Evolutionary conservation across 805 yeast species (phyloP).

Genomic region (Sugiyamaella lignohabitans): DNA sequence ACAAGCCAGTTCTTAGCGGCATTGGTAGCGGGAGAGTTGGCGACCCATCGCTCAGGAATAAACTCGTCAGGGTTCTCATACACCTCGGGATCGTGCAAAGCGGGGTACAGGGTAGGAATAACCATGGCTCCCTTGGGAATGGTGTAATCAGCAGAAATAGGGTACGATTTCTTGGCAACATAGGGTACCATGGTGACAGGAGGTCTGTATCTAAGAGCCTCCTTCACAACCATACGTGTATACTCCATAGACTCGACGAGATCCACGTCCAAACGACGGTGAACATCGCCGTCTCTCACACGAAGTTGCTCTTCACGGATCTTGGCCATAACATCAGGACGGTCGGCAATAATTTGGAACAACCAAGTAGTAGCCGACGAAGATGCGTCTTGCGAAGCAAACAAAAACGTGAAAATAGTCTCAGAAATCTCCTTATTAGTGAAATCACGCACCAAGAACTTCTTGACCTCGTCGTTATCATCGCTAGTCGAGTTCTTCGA

Average conservation of each 20-base stretch:
- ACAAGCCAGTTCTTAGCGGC: slow-evolving; percentile 91
- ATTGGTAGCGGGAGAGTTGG: slow-evolving; percentile 64
- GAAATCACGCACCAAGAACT: slow-evolving; percentile 69
- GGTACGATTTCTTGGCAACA: slow-evolving; percentile 80
- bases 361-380: slow-evolving; percentile 97
- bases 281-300: slow-evolving; percentile 73
- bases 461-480: slow-evolving; percentile 48
- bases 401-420: slow-evolving; percentile 91
- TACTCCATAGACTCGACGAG: slow-evolving; percentile 81
- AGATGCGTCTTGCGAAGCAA: slow-evolving; percentile 97
- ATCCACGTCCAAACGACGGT: slow-evolving; percentile 53
- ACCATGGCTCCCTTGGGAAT: slow-evolving; percentile 98
- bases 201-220: slow-evolving; percentile 89
- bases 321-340: slow-evolving; percentile 83
- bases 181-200: slow-evolving; percentile 98
- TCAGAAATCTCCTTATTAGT: slow-evolving; percentile 89
- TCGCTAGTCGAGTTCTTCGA: slow-evolving; percentile 47
- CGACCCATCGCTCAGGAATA: slow-evolving; percentile 90
- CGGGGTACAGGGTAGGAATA: slow-evolving; percentile 91
- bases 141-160: slow-evolving; percentile 73
- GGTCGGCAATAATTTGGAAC: slow-evolving; percentile 91
- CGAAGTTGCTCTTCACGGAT: slow-evolving; percentile 86
- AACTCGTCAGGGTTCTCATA: slow-evolving; percentile 92
- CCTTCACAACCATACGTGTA: slow-evolving; percentile 87
- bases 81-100: slow-evolving; percentile 95